Percentiles rank a stretch among this genome's conserved stretches.
phyloP scores from a whole-genome alignment of 768 basidiomycete genomes.

The Dacryopinax spathularia region DNA sequence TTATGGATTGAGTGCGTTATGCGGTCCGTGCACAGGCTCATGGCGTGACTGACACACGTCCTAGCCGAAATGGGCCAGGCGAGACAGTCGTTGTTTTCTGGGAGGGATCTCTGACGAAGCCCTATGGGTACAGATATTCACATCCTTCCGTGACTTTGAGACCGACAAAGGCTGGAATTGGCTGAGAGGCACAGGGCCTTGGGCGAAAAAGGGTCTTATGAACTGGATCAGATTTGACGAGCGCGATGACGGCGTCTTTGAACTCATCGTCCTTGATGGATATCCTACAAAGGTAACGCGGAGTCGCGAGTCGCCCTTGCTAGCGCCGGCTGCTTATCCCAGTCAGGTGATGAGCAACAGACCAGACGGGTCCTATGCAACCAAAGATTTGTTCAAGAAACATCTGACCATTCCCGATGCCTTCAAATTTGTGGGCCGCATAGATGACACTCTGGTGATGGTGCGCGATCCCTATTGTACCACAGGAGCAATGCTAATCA shows the following conservation, averaged over 20 bases:
- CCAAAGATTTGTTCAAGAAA: conserved; percentile 39
- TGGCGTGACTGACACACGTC: not conserved
- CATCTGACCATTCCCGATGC: conserved; percentile 29
- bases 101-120: not conserved
- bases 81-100: not conserved
- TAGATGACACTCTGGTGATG: conserved; percentile 40
- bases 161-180: conserved; percentile 46
- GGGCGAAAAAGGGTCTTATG: conserved; percentile 11
- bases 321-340: not conserved
- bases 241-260: conserved; percentile 30
- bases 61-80: not conserved
- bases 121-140: conserved; percentile 25
- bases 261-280: conserved; percentile 38
- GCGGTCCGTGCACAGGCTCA: not conserved
- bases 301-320: conserved; percentile 8
- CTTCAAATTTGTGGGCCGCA: conserved; percentile 39
- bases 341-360: conserved; percentile 30
- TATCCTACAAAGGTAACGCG: conserved; percentile 38
- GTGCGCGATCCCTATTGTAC: not conserved
- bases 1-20: conserved; percentile 25
- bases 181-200: conserved; percentile 25
- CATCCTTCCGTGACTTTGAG: conserved; percentile 34
- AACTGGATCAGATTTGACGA: conserved; percentile 33
- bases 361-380: conserved; percentile 40
- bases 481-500: not conserved